Evolutionary conservation across 495 filamentous ascomycete genomes (phyloP).

Genomic region (Parathielavia hyrcaniae): DNA sequence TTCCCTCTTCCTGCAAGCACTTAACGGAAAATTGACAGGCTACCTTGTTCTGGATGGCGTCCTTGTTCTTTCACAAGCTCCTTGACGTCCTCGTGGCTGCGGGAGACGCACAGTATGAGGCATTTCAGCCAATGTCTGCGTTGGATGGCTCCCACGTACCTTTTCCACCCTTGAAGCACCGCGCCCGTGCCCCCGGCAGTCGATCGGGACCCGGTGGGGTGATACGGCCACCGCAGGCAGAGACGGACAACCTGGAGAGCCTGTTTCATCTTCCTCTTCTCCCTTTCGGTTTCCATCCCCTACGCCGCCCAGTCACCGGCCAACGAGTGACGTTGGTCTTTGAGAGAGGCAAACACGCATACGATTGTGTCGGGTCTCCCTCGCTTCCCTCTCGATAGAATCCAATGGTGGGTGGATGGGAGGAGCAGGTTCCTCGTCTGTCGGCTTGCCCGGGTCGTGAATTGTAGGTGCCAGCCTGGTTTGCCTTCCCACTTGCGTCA

Average conservation of each 20-base stretch:
- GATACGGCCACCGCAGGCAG: neutral
- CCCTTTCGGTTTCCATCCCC: neutral
- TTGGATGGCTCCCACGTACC: neutral
- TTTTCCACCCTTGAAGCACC: too few species aligned
- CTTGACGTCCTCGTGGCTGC: neutral
- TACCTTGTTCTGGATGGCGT: too few species aligned
- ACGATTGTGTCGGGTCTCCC: neutral
- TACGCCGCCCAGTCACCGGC: neutral
- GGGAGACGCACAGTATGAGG: neutral
- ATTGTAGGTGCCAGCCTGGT: constrained; percentile 23
- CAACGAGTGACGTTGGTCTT: neutral
- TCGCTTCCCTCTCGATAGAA: neutral
- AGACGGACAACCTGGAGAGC: constrained; percentile 4
- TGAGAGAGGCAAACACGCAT: neutral
- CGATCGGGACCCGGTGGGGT: neutral
- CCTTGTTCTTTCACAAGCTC: neutral
- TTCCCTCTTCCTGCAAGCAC: constrained; percentile 26
- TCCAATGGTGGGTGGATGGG: too few species aligned
- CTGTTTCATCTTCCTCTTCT: constrained; percentile 11
- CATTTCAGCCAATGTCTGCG: neutral
- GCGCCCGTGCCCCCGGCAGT: neutral
- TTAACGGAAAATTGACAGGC: constrained; percentile 16
- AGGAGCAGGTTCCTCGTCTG: neutral
- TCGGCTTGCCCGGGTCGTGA: constrained; percentile 19
- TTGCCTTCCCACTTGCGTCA: constrained; percentile 14